These are phyloP conservation scores for Luffa aegyptiaca DNA, from an alignment of 306 rosid species.

Conservation along the genomic window DNA sequence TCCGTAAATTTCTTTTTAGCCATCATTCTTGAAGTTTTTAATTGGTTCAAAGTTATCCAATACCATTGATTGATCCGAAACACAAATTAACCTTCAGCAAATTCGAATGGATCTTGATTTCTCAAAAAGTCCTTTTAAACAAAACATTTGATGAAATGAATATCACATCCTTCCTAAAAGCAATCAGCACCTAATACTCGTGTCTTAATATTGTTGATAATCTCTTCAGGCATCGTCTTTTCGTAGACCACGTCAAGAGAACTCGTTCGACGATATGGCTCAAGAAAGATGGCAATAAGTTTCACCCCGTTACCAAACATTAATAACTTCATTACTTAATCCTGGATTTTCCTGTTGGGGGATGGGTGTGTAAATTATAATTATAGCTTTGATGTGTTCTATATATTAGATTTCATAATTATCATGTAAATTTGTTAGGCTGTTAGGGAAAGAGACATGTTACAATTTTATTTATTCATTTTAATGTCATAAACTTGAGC, in stretches of 20 bases:
- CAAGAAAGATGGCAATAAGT: constrained; percentile 59
- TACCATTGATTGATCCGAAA: neutral
- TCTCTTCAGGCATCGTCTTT: constrained; percentile 56
- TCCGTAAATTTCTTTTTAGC: neutral
- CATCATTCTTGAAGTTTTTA: neutral
- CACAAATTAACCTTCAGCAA: neutral
- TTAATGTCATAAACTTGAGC: neutral
- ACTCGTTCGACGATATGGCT: constrained; percentile 84
- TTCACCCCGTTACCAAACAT: constrained; percentile 26
- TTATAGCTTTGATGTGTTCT: neutral
- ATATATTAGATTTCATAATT: neutral
- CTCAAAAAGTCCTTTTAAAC: too few species aligned
- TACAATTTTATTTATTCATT: neutral
- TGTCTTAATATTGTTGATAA: neutral
- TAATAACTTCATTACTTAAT: neutral
- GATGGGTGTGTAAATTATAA: neutral
- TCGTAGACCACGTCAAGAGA: constrained; percentile 62
- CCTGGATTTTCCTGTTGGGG: neutral
- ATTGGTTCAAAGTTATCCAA: neutral
- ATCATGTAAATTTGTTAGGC: neutral
- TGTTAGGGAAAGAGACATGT: neutral
- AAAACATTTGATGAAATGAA: neutral
- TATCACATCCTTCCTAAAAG: neutral
- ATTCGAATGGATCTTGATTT: neutral
- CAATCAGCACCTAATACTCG: neutral